Conservation (phyloP, 257 asterid genomes). For the Solanum sejunctum region DNA sequence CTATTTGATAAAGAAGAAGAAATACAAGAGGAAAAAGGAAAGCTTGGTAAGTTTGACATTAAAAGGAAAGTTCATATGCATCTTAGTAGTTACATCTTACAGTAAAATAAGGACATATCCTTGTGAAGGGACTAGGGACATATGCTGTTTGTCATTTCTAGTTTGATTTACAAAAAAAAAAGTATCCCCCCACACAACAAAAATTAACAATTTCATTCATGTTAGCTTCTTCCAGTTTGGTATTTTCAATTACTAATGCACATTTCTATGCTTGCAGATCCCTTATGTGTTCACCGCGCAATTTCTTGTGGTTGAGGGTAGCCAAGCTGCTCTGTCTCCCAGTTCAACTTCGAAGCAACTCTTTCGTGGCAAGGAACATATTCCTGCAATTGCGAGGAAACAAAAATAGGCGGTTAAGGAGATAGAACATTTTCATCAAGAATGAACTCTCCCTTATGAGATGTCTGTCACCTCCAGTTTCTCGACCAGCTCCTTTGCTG, state of each 20-base stretch:
- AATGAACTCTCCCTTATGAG: background rate
- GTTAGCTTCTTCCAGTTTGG: slow-evolving; percentile 33
- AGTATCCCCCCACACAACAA: slow-evolving; percentile 21
- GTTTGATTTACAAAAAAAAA: slow-evolving; percentile 37
- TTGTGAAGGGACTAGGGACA: background rate
- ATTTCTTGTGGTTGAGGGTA: slow-evolving; percentile 19
- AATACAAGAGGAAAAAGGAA: background rate
- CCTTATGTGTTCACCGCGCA: slow-evolving; percentile 31
- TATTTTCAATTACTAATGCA: slow-evolving; percentile 9
- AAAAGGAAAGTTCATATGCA: slow-evolving; percentile 18
- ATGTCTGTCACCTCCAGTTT: slow-evolving; percentile 67
- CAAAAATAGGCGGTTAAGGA: background rate
- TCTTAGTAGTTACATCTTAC: slow-evolving; percentile 32
- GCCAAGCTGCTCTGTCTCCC: slow-evolving; percentile 43
- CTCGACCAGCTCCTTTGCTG: slow-evolving; percentile 69
- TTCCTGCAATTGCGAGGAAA: slow-evolving; percentile 6
- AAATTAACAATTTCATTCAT: slow-evolving; percentile 14
- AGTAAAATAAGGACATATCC: background rate
- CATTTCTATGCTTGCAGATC: slow-evolving; percentile 9
- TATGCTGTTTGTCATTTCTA: slow-evolving; percentile 7
- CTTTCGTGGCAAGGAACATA: slow-evolving; percentile 33
- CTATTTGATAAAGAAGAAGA: background rate
- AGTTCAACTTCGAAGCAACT: slow-evolving; percentile 30
- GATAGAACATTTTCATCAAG: background rate
- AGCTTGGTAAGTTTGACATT: background rate